Evolutionary conservation across 305 asterid genomes (phyloP), one percentile per base, ranked within the genome.

Genomic region (Andrographis paniculata): DNA sequence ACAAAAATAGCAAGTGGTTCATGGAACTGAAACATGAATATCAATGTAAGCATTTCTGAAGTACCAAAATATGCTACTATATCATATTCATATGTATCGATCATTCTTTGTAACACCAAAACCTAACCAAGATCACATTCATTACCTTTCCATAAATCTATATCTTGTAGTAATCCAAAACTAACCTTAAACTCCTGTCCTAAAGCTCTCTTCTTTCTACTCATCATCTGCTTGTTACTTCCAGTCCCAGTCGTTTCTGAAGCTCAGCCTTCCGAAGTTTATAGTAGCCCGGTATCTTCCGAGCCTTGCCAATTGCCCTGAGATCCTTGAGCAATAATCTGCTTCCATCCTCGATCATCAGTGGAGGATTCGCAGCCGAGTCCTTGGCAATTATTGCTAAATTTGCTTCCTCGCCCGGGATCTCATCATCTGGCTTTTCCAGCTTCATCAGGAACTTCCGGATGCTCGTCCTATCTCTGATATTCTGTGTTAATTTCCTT

Each of bases 251-350:
- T 41, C 8, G 31, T 63, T 52, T 33, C 38, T 27, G 50, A 52
- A 79, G 64, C 42, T 64, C 71, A 23, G 50, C 48, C 60, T 66
- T 76, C 50, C 14, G 50, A 45, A 53, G 68, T 19, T 56, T 66
- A 20, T 40, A 45, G 57, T 62, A 53, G 16, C 66, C 20, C 16
- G 4, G 66, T 56, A 73, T 1, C 1, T 64, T 55, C 55, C 37
- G 71, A 10, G 45, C 50, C 68, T 50, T 76, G 20, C 80, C 78
- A 33, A 74, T 60, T 40, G 38, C 60, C 62, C 39, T 67, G 58
- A 80, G 80, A 35, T 67, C 38, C 6, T 1, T 50, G 50, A 47
- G 2, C 16, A 54, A 28, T 60, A 69, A 38, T 2, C 6, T 17
- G 28, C 42, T 18, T 21, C 45, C 55, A 60, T 41, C 56, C 46